phyloP scores from a whole-genome alignment of 1,284 basidiomycete species.

The Baeospora myosura region DNA sequence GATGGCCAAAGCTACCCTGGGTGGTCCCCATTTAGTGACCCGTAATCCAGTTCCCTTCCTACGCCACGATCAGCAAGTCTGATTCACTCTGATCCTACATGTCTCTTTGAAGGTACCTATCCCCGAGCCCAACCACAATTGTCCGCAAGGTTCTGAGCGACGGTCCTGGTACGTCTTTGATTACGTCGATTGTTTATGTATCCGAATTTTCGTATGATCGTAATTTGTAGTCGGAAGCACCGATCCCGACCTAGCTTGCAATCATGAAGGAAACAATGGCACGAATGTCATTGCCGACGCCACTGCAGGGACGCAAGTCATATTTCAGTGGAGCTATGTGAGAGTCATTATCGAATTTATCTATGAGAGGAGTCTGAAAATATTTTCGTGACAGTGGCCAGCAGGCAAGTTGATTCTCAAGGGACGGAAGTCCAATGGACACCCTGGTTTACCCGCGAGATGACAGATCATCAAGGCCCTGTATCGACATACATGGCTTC shows the following conservation, averaged over 20 bases:
- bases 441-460: conserved; percentile 6
- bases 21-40: conserved; percentile 32
- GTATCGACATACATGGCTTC: conserved; percentile 35
- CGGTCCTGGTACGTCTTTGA: conserved; percentile 22
- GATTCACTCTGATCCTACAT: too few relatives aligned
- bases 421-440: neutral
- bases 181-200: neutral
- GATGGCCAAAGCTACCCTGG: conserved; percentile 25
- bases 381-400: conserved; percentile 25
- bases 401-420: conserved; percentile 20
- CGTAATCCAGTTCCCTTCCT: conserved; percentile 20
- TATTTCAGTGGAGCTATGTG: conserved; percentile 32
- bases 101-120: conserved; percentile 24
- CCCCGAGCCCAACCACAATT: conserved; percentile 19
- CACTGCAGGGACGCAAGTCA: conserved; percentile 25
- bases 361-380: conserved; percentile 6
- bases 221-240: conserved; percentile 17
- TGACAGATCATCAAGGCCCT: conserved; percentile 31
- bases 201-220: neutral
- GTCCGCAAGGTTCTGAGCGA: conserved; percentile 28
- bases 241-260: conserved; percentile 27
- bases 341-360: conserved; percentile 10
- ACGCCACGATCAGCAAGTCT: too few relatives aligned
- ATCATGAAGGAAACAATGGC: conserved; percentile 26
- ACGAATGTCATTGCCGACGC: conserved; percentile 24